A percentile compares a stretch with the other conserved stretches of the same genome.
Conservation (phyloP, 495 filamentous ascomycete species). For the Aspergillus biplanus region DNA sequence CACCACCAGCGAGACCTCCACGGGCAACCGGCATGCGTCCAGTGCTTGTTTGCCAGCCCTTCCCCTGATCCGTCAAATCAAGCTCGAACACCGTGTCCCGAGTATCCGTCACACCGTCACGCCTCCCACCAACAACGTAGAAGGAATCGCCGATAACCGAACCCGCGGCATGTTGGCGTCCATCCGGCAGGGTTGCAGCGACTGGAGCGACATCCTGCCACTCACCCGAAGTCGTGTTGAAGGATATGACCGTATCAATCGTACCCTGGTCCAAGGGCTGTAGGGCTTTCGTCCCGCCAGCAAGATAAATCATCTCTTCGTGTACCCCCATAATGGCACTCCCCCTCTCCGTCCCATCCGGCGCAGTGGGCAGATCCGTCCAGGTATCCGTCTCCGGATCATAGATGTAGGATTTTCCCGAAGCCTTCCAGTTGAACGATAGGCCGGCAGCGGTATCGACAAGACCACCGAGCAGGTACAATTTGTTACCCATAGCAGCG, state of each 20-base stretch:
- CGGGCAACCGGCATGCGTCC: slow-evolving; percentile 3
- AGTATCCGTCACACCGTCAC: slow-evolving; percentile 1
- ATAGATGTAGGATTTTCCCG: not conserved
- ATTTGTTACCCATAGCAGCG: not conserved
- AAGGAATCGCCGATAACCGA: slow-evolving; percentile 8
- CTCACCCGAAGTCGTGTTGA: slow-evolving; percentile 3
- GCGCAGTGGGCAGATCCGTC: not conserved
- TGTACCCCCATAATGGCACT: slow-evolving; percentile 8
- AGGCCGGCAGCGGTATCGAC: not conserved
- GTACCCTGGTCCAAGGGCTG: slow-evolving; percentile 5
- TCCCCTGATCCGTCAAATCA: not conserved
- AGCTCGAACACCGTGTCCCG: slow-evolving; percentile 13
- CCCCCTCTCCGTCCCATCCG: slow-evolving; percentile 2
- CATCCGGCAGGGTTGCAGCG: slow-evolving; percentile 1
- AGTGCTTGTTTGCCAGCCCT: slow-evolving; percentile 2
- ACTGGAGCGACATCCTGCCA: not conserved
- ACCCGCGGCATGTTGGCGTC: slow-evolving; percentile 6
- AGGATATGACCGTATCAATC: slow-evolving; percentile 6
- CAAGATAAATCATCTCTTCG: slow-evolving; percentile 8
- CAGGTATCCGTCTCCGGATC: slow-evolving; percentile 6
- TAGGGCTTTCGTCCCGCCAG: slow-evolving; percentile 7
- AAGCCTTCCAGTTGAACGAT: slow-evolving; percentile 6
- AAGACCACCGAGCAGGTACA: slow-evolving; percentile 7
- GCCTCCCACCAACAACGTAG: slow-evolving; percentile 8
- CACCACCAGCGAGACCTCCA: not conserved